Evolutionary conservation across 2,329 filamentous ascomycete genomes (phyloP).

Genomic region (Penicillium sclerotigenum): DNA sequence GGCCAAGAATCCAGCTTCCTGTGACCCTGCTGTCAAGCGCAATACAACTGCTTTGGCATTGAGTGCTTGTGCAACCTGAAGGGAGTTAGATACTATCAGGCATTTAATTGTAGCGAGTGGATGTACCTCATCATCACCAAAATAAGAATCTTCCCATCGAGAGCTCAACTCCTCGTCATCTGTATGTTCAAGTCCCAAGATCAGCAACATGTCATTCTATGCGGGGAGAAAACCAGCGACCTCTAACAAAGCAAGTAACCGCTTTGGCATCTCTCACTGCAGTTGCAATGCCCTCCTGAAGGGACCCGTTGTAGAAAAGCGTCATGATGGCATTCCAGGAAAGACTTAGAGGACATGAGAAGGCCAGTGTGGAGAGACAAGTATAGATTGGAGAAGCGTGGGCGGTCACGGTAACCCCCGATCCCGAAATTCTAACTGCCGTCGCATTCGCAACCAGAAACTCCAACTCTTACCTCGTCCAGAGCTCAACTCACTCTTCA

Average conservation of each 20-base stretch:
- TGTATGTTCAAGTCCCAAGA: conserved; percentile 34
- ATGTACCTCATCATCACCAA: conserved; percentile 53
- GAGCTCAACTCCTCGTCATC: conserved; percentile 68
- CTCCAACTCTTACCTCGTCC: not conserved
- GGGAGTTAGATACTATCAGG: conserved; percentile 2
- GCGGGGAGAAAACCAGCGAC: conserved; percentile 46
- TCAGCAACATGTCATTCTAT: conserved; percentile 10
- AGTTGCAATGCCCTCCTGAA: conserved; percentile 75
- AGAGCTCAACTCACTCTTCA: not conserved
- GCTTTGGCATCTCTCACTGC: conserved; percentile 73
- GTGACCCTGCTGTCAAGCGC: conserved; percentile 66
- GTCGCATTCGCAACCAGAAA: not conserved
- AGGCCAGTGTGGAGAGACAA: conserved; percentile 15
- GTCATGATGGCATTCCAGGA: conserved; percentile 18
- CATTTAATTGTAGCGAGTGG: conserved; percentile 6
- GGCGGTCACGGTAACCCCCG: conserved; percentile 23
- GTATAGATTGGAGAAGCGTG: conserved; percentile 22
- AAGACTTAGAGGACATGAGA: not conserved
- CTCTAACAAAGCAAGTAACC: conserved; percentile 80
- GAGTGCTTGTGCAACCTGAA: conserved; percentile 57
- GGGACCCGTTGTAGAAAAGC: conserved; percentile 79
- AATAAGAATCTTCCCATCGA: conserved; percentile 69
- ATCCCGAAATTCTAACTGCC: conserved; percentile 14
- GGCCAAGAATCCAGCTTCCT: conserved; percentile 76
- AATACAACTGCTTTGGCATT: conserved; percentile 65